Conservation (phyloP, 768 basidiomycete species). For the Suillus weaverae region DNA sequence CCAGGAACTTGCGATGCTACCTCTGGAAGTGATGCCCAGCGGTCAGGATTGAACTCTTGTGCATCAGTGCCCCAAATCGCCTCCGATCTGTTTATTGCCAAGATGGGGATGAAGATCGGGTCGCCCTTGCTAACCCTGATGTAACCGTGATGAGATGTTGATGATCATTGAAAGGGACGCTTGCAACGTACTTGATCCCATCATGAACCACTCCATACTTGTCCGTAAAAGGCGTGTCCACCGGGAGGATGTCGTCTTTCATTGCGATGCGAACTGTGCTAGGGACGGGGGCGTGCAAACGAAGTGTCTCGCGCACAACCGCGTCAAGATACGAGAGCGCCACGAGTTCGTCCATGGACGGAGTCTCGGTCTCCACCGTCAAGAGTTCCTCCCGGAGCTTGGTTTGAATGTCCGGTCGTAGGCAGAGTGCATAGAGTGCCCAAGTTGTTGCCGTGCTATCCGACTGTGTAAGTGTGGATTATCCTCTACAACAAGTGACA, state of each 20-base stretch:
- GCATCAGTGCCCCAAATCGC: conserved; percentile 66
- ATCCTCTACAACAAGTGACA: background rate
- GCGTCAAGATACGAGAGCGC: conserved; percentile 69
- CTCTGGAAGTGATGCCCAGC: conserved; percentile 55
- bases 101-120: conserved; percentile 49
- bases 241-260: conserved; percentile 54
- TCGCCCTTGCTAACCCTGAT: conserved; percentile 46
- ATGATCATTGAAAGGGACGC: background rate
- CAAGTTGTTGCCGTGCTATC: conserved; percentile 47
- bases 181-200: conserved; percentile 35
- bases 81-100: conserved; percentile 50
- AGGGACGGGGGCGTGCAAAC: conserved; percentile 54
- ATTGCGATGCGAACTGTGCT: conserved; percentile 43
- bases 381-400: conserved; percentile 61
- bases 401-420: conserved; percentile 47
- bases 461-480: background rate
- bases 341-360: conserved; percentile 69
- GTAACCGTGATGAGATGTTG: background rate
- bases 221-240: conserved; percentile 47
- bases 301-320: conserved; percentile 59
- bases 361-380: conserved; percentile 50
- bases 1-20: conserved; percentile 50
- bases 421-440: conserved; percentile 57
- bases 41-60: conserved; percentile 62
- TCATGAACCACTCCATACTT: conserved; percentile 41